Percentiles rank a stretch among this genome's conserved stretches.
phyloP scores from a whole-genome alignment of 495 filamentous ascomycete genomes.

The Talaromyces proteolyticus region DNA sequence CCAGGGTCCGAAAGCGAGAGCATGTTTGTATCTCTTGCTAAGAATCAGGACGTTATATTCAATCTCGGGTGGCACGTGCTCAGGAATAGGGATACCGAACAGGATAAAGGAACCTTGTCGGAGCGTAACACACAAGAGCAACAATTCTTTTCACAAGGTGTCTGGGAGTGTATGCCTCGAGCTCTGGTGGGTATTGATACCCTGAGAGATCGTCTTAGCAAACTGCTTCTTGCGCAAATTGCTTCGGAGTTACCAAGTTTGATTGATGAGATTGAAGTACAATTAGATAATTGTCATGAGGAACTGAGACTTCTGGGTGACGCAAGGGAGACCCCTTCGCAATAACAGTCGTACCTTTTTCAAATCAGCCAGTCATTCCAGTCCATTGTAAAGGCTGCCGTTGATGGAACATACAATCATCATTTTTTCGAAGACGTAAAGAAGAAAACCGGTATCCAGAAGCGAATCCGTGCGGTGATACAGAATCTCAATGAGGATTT shows the following conservation, averaged over 20 bases:
- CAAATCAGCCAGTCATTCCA: conserved; percentile 46
- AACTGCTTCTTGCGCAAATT: conserved; percentile 52
- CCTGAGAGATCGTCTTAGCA: conserved; percentile 48
- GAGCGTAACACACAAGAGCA: conserved; percentile 30
- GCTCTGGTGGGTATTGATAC: conserved; percentile 39
- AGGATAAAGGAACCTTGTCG: conserved; percentile 22
- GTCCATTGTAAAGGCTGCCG: conserved; percentile 39
- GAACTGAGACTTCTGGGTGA: conserved; percentile 42
- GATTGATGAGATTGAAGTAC: conserved; percentile 47
- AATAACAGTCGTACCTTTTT: conserved; percentile 49
- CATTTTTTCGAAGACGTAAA: conserved; percentile 47
- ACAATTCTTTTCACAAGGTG: conserved; percentile 38
- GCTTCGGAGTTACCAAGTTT: conserved; percentile 49
- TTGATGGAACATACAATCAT: conserved; percentile 51
- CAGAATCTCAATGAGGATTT: conserved; percentile 53
- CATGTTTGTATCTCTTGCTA: conserved; percentile 31
- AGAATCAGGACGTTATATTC: conserved; percentile 39
- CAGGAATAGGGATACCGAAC: conserved; percentile 39
- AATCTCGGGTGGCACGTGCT: conserved; percentile 45
- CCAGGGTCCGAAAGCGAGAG: conserved; percentile 29
- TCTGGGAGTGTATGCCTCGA: conserved; percentile 36
- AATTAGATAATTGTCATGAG: conserved; percentile 20
- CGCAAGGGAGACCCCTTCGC: conserved; percentile 32
- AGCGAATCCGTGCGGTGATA: conserved; percentile 54
- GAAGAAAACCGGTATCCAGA: conserved; percentile 22